These are phyloP conservation scores for Eimeria brunetti DNA, from an alignment of 169 alveolate genomes.

Conservation along the genomic window DNA sequence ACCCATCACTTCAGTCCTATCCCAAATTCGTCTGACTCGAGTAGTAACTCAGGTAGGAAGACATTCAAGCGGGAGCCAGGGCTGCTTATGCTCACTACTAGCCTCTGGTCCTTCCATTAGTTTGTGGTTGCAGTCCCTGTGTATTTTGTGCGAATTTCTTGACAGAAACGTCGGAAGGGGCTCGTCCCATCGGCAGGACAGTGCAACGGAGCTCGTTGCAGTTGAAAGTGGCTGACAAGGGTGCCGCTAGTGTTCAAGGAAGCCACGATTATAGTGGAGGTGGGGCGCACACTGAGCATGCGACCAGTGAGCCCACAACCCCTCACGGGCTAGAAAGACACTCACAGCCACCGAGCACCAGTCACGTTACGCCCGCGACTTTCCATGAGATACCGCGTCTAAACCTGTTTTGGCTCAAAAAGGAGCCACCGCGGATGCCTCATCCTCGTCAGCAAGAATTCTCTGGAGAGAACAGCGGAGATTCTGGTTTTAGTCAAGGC, in stretches of 20 bases:
- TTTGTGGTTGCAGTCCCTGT: background rate
- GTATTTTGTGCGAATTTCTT: background rate
- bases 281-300: background rate
- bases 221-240: background rate
- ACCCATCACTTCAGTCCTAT: slow-evolving; percentile 49
- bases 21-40: slow-evolving; percentile 29
- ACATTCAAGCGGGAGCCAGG: background rate
- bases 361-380: background rate
- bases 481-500: background rate
- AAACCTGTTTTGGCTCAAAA: slow-evolving; percentile 36
- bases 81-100: background rate
- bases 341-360: background rate
- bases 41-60: slow-evolving; percentile 31
- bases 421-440: background rate
- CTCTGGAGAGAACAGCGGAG: slow-evolving; percentile 11
- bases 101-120: background rate
- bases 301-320: background rate
- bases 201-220: background rate
- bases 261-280: background rate
- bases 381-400: slow-evolving; percentile 11
- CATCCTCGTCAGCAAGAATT: background rate
- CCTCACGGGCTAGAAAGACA: background rate
- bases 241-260: background rate
- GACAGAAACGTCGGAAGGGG: background rate
- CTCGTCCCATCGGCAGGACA: background rate